A percentile compares a stretch with the other conserved stretches of the same genome.
Evolutionary conservation across 805 yeast species (phyloP).

Genomic region (Suhomyces prunicola): DNA sequence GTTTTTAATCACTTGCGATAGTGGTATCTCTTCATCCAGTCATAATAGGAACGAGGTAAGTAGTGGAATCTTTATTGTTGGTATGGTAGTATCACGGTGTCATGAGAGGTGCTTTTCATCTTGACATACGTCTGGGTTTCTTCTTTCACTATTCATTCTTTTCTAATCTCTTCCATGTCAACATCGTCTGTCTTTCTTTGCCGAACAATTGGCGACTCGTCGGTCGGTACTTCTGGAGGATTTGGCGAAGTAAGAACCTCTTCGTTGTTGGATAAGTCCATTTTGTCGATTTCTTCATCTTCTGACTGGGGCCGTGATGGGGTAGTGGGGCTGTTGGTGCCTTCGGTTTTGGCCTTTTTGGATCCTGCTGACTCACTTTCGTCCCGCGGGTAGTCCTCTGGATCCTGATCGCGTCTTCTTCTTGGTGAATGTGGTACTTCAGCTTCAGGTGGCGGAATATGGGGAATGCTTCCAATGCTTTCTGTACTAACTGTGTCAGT

Average conservation of each 20-base stretch:
- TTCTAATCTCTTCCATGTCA: neutral
- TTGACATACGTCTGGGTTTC: neutral
- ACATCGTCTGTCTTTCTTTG: neutral
- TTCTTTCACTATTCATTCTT: neutral
- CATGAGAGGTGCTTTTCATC: neutral
- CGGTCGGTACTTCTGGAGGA: neutral
- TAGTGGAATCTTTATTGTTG: too few relatives aligned
- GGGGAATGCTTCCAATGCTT: neutral
- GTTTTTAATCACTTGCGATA: too few relatives aligned
- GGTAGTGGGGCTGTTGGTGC: neutral
- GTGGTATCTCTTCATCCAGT: too few relatives aligned
- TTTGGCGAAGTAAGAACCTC: conserved; percentile 1
- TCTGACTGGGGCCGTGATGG: neutral
- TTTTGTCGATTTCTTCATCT: conserved; percentile 1
- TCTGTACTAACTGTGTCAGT: too few relatives aligned
- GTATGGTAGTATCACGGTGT: neutral
- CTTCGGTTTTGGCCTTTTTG: conserved; percentile 2
- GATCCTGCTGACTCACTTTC: neutral
- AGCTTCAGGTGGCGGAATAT: neutral
- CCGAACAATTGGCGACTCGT: neutral
- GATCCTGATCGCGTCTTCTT: neutral
- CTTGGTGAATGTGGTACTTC: conserved; percentile 1
- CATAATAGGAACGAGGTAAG: too few relatives aligned
- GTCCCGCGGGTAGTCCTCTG: neutral
- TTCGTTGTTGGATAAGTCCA: conserved; percentile 2